These are phyloP conservation scores for Baorangia bicolor DNA, from an alignment of 768 basidiomycete species.

Conservation along the genomic window DNA sequence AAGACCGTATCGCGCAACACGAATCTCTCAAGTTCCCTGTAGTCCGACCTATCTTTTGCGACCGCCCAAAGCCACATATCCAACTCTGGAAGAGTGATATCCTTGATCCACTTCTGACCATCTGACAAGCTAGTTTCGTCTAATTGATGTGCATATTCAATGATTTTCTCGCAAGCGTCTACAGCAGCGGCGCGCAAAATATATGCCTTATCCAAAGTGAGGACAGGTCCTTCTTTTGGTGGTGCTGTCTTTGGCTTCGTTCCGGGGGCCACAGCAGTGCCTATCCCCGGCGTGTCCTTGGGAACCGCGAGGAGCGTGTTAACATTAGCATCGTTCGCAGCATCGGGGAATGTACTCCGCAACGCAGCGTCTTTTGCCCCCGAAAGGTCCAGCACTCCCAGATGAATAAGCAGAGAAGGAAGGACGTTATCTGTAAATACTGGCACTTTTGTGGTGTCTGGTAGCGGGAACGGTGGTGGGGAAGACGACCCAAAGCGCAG, in stretches of 20 bases:
- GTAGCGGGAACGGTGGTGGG: conserved; percentile 59
- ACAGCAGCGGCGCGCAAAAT: conserved; percentile 77
- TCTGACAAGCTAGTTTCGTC: conserved; percentile 20
- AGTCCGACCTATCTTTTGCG: conserved; percentile 76
- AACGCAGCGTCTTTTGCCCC: conserved; percentile 40
- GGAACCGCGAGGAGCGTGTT: conserved; percentile 39
- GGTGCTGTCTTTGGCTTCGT: conserved; percentile 18
- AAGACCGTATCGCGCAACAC: conserved; percentile 64
- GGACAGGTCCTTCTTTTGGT: conserved; percentile 49
- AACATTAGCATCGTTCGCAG: conserved; percentile 40
- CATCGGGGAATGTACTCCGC: conserved; percentile 48
- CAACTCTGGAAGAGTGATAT: conserved; percentile 57
- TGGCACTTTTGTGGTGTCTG: conserved; percentile 56
- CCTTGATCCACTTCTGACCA: conserved; percentile 49
- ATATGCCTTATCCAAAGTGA: conserved; percentile 64
- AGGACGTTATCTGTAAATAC: conserved; percentile 81
- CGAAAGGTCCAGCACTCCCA: conserved; percentile 72
- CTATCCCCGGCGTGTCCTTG: conserved; percentile 10
- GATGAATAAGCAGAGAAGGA: conserved; percentile 76
- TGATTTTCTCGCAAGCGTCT: conserved; percentile 72
- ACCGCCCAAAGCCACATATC: conserved; percentile 84
- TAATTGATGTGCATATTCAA: conserved; percentile 47
- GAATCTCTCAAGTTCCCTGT: conserved; percentile 64
- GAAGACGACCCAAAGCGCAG: conserved; percentile 62
- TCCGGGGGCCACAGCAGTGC: conserved; percentile 3